These are phyloP conservation scores for Plasmodium coatneyi DNA, from an alignment of 169 alveolate genomes.

Conservation along the genomic window DNA sequence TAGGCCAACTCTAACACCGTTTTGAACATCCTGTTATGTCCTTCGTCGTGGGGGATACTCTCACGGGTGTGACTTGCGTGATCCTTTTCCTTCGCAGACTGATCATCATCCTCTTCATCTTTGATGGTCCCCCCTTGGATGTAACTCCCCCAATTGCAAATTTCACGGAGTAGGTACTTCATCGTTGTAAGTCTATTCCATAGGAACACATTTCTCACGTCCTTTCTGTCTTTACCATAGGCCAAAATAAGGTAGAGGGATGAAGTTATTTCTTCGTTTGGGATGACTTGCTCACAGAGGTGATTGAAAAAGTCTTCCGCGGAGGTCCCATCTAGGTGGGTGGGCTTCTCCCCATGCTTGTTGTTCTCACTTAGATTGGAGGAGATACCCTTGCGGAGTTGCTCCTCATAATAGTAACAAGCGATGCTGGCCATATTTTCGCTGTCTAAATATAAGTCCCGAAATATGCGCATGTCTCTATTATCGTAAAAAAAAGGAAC, in stretches of 20 bases:
- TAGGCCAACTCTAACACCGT: conserved; percentile 7
- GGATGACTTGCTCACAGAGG: background rate
- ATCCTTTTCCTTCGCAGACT: background rate
- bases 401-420: conserved; percentile 21
- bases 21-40: background rate
- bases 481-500: conserved; percentile 49
- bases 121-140: background rate
- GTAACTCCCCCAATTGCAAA: conserved; percentile 19
- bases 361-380: background rate
- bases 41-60: background rate
- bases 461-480: conserved; percentile 8
- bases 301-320: conserved; percentile 16
- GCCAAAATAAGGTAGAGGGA: conserved; percentile 16
- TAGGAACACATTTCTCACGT: conserved; percentile 29
- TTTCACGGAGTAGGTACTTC: conserved; percentile 25
- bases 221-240: conserved; percentile 30
- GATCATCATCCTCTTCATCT: background rate
- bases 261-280: conserved; percentile 11
- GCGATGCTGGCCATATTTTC: conserved; percentile 63
- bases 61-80: background rate
- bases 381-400: background rate
- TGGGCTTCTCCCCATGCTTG: background rate
- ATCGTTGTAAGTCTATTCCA: conserved; percentile 29
- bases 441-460: conserved; percentile 37
- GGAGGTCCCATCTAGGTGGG: background rate